phyloP scores from a whole-genome alignment of 345 rosid species.

The Populus nigra region DNA sequence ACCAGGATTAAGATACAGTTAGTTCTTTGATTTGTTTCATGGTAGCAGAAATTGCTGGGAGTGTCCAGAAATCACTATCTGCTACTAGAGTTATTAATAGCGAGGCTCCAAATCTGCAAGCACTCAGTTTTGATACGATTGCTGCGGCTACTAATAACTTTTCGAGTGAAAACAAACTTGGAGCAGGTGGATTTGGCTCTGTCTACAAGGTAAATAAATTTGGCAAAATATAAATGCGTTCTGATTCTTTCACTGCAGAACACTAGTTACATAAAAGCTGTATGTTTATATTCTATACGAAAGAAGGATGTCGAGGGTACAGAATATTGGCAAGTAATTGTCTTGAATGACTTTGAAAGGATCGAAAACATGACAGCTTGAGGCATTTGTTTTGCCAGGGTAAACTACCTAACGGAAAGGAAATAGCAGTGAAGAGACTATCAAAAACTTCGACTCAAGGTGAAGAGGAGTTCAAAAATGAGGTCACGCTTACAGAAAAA shows the following conservation, averaged over 20 bases:
- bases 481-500: conserved; percentile 33
- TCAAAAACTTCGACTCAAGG: conserved; percentile 42
- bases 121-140: conserved; percentile 24
- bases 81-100: neutral
- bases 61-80: neutral
- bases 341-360: too few species aligned
- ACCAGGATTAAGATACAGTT: too few species aligned
- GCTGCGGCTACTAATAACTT: conserved; percentile 39
- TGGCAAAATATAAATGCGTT: too few species aligned
- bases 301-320: too few species aligned
- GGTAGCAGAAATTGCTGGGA: too few species aligned
- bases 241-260: too few species aligned
- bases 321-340: too few species aligned
- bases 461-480: conserved; percentile 36
- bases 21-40: too few species aligned
- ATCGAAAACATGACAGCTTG: too few species aligned
- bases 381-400: conserved; percentile 20
- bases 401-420: conserved; percentile 23
- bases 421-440: conserved; percentile 49
- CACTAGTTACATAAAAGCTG: too few species aligned
- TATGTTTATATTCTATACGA: too few species aligned
- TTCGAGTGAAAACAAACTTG: conserved; percentile 34
- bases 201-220: conserved; percentile 33
- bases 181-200: conserved; percentile 49
- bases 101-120: conserved; percentile 24